These are phyloP conservation scores for Sporothrix pseudoabietina DNA, from an alignment of 2,329 filamentous ascomycete genomes.

Conservation along the genomic window DNA sequence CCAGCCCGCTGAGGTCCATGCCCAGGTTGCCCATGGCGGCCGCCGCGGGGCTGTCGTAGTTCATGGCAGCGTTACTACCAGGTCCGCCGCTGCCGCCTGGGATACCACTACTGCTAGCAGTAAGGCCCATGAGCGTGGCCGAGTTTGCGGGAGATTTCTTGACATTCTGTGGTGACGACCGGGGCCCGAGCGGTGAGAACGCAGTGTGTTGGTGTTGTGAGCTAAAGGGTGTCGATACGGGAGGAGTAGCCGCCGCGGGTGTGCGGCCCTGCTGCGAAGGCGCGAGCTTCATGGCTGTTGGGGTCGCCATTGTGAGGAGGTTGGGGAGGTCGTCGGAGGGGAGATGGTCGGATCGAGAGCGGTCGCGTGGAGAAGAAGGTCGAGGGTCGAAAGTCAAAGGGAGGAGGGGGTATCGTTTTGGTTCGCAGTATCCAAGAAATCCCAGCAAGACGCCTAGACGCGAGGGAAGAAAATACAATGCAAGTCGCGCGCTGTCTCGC, in stretches of 20 bases:
- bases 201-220: constrained; percentile 54
- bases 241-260: constrained; percentile 60
- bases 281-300: constrained; percentile 53
- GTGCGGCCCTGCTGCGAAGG: constrained; percentile 56
- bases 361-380: not conserved
- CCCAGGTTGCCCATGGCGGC: constrained; percentile 61
- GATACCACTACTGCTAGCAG: constrained; percentile 37
- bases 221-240: constrained; percentile 68
- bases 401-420: not conserved
- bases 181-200: constrained; percentile 60
- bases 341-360: not conserved
- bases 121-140: constrained; percentile 52
- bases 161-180: constrained; percentile 65
- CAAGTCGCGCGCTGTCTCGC: not conserved
- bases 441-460: constrained; percentile 10
- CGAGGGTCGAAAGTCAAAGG: not conserved
- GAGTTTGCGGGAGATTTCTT: constrained; percentile 63
- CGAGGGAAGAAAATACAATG: not conserved
- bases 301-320: constrained; percentile 49
- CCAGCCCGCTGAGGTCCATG: constrained; percentile 55
- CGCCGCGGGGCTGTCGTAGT: constrained; percentile 66
- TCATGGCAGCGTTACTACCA: constrained; percentile 49
- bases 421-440: constrained; percentile 16
- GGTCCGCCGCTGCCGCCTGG: constrained; percentile 15
- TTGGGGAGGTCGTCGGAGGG: not conserved